Conservation (phyloP, 2,329 filamentous ascomycete genomes). For the Fusarium agapanthi region DNA sequence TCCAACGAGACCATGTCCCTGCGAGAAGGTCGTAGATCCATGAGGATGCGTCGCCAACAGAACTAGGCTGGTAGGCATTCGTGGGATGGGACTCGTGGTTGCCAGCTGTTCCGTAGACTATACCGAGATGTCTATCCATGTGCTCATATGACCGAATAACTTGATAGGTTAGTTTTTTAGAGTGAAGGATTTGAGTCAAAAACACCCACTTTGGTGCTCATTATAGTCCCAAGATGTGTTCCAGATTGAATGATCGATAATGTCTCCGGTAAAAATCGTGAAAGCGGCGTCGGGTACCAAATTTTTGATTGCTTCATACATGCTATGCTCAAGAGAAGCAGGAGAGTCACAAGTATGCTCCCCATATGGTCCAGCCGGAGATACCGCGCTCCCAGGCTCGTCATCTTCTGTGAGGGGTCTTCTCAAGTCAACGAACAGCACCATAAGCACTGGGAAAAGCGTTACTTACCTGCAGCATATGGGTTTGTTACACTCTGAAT, state of each 20-base stretch:
- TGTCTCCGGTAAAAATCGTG: slow-evolving; percentile 67
- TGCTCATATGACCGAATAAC: slow-evolving; percentile 57
- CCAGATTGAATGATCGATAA: slow-evolving; percentile 63
- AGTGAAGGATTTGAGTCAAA: not conserved
- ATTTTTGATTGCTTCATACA: slow-evolving; percentile 60
- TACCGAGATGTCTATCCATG: slow-evolving; percentile 54
- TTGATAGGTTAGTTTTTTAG: slow-evolving; percentile 16
- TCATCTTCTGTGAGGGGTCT: slow-evolving; percentile 58
- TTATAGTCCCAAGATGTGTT: slow-evolving; percentile 51
- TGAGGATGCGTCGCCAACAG: slow-evolving; percentile 51
- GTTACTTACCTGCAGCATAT: slow-evolving; percentile 63
- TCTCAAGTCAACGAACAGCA: not conserved
- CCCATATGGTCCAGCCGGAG: slow-evolving; percentile 61
- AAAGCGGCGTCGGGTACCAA: slow-evolving; percentile 59
- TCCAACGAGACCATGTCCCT: slow-evolving; percentile 57
- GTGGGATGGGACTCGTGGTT: slow-evolving; percentile 66
- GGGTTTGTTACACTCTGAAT: slow-evolving; percentile 64
- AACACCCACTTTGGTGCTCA: slow-evolving; percentile 40
- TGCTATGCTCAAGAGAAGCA: slow-evolving; percentile 60
- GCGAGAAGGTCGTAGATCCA: slow-evolving; percentile 64
- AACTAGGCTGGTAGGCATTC: slow-evolving; percentile 59
- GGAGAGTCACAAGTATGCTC: slow-evolving; percentile 64
- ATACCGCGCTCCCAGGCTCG: slow-evolving; percentile 56
- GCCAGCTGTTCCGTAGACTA: slow-evolving; percentile 62
- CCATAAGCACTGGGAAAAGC: too few species aligned